Base-by-base conservation (phyloP, 768 basidiomycete species). In the Termitomyces bulborhizus region DNA sequence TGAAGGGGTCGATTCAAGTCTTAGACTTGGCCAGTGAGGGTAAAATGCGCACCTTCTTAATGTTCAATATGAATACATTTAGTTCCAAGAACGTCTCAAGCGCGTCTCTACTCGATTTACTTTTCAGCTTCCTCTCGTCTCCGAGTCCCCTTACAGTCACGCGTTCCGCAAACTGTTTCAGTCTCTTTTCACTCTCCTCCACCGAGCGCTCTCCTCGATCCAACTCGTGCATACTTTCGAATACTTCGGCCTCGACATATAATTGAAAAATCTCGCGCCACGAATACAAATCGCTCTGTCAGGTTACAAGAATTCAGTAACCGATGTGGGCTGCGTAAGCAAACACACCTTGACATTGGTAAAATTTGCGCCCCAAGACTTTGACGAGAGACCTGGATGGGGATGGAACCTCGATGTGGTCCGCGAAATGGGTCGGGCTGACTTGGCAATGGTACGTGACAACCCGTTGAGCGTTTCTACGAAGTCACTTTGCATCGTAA, bases 191-290 rank as follows among this genome's bases (percentile, higher is more conserved):
- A 7, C 83, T 77, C 52, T 93, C 88, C 53, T 90, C 83, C 4
- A 84, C 69, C 16, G 78, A 73, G 32, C 84, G 74, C 61, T 93
- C 88, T 1, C 90, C 91, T 4, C 85, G 68, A 46, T 76, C 73
- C 1, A 76, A 64, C 66, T 94, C 93, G 13, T 74, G 68, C 11
- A 82, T 68, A 36, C 80, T 81, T 66, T 95, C 93, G 62, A 96
- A 97, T 1, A 97, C 81, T 62, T 94, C 88, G 0, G 83, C 75
- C 61, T 96, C 93, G 46, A 88, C 76, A 68, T 96, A 97, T 2
- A 95, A 70, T 55, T 85, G 84, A 64, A 98, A 96, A 29, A 97
- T 86, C 69, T 92, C 85, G 24, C 95, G 75, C 95, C 95, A 97
- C 6, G 83, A 78, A 65, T 90, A 93, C 7, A 98, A 69, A 61